These are phyloP conservation scores for Mycena floridula DNA, from an alignment of 768 basidiomycete genomes.

Conservation along the genomic window DNA sequence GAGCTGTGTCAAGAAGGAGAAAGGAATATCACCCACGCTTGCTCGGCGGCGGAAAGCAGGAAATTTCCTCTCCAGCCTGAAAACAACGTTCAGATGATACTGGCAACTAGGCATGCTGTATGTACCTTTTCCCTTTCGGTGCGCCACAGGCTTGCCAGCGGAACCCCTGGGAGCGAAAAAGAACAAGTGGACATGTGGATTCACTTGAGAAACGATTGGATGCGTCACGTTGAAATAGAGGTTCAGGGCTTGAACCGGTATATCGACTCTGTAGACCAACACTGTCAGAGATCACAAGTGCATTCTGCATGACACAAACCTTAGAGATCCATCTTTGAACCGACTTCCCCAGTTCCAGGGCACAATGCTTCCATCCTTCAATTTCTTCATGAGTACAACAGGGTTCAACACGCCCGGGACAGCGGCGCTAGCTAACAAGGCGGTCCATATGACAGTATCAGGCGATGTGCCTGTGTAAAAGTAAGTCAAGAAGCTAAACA, in stretches of 20 bases:
- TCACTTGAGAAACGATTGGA: constrained; percentile 92
- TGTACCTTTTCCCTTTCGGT: constrained; percentile 87
- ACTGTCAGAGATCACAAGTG: too few species aligned
- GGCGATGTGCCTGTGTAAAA: constrained; percentile 98
- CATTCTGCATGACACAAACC: too few species aligned
- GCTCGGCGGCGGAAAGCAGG: constrained; percentile 85
- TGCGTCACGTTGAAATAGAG: constrained; percentile 92
- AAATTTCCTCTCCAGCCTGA: constrained; percentile 94
- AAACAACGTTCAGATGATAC: neutral
- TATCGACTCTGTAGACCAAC: constrained; percentile 66
- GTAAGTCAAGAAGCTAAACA: too few species aligned
- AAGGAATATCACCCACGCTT: too few species aligned
- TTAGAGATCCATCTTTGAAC: constrained; percentile 89
- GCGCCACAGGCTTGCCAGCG: constrained; percentile 89
- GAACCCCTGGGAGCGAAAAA: constrained; percentile 91
- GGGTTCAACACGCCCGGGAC: constrained; percentile 95
- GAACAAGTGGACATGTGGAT: constrained; percentile 87
- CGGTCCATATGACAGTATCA: constrained; percentile 80
- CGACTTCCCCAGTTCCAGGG: constrained; percentile 95
- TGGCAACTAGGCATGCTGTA: neutral
- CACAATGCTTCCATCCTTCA: constrained; percentile 67
- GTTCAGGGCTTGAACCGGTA: constrained; percentile 84
- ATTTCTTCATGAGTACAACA: constrained; percentile 92
- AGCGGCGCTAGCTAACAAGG: constrained; percentile 82
- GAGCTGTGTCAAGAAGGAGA: too few species aligned